Base-by-base conservation (phyloP, 2,329 filamentous ascomycete genomes). In the Neofusicoccum parvum region DNA sequence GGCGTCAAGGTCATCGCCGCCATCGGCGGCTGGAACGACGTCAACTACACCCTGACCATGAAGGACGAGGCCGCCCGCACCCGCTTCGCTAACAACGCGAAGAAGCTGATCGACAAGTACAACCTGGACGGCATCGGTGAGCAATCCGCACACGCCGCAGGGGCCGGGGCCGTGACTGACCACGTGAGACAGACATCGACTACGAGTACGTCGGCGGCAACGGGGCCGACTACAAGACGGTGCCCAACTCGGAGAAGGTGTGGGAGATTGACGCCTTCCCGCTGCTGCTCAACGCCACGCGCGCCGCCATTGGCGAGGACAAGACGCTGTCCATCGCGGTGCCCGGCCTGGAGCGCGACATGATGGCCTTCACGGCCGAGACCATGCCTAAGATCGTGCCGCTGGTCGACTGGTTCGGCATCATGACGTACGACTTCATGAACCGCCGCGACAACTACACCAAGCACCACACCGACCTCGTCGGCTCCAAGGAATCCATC, bases 1-100 rank as follows among this genome's bases (percentile, higher is more conserved):
- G 80, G 80, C 32, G 88, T 88, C 20, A 88, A 90, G 69, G 76
- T 92, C 23, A 84, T 90, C 79, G 82, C 92, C 43, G 89, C 90
- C 20, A 87, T 93, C 68, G 90, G 90, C 11, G 90, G 90, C 62
- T 93, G 90, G 90, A 90, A 89, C 0, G 88, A 92, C 67, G 88
- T 85, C 0, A 58, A 65, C 53, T 65, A 50, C 63, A 58, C 63
- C 14, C 9, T 14, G 34, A 54, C 63, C 3, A 23, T 65, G 2
- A 54, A 50, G 20, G 45, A 84, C 0, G 70, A 75, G 9, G 83
- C 82, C 1, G 84, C 88, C 15, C 79, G 81, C 67, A 78, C 51
- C 34, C 46, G 77, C 7, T 93, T 90, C 77, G 88, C 89, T 1
- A 79, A 80, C 50, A 90, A 91, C 69, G 82, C 92, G 1, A 85